phyloP scores from a whole-genome alignment of 768 basidiomycete genomes.

The Naganishia kalamii region DNA sequence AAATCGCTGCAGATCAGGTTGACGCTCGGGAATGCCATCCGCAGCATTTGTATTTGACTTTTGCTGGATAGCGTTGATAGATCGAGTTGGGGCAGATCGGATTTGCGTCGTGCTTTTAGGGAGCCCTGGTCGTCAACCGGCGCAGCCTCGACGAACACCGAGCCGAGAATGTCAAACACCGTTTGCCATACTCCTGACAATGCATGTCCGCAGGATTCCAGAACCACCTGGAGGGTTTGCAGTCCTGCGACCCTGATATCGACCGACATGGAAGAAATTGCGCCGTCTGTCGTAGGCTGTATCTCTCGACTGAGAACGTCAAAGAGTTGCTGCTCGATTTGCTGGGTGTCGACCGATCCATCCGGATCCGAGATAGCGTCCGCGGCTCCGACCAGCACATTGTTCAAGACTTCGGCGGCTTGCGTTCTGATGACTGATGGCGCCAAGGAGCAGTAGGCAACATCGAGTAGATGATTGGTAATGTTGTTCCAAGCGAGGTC shows the following conservation, averaged over 20 bases:
- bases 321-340: slow-evolving; percentile 75
- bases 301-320: slow-evolving; percentile 77
- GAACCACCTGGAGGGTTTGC: slow-evolving; percentile 79
- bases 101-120: slow-evolving; percentile 49
- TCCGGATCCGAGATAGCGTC: slow-evolving; percentile 28
- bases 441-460: slow-evolving; percentile 64
- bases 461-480: slow-evolving; percentile 69
- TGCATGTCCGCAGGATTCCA: slow-evolving; percentile 86
- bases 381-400: slow-evolving; percentile 64
- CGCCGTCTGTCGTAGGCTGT: slow-evolving; percentile 48
- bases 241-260: slow-evolving; percentile 83
- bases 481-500: slow-evolving; percentile 78
- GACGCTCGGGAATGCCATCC: slow-evolving; percentile 88
- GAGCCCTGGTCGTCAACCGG: slow-evolving; percentile 53
- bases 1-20: slow-evolving; percentile 86
- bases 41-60: slow-evolving; percentile 58
- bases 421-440: slow-evolving; percentile 74
- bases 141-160: slow-evolving; percentile 63
- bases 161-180: slow-evolving; percentile 85
- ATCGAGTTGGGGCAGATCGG: neutral
- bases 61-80: slow-evolving; percentile 48
- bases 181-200: slow-evolving; percentile 86
- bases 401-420: slow-evolving; percentile 78
- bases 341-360: slow-evolving; percentile 50
- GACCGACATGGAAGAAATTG: slow-evolving; percentile 52